A percentile compares a stretch with the other conserved stretches of the same genome.
Evolutionary conservation across 768 basidiomycete genomes (phyloP).

Genomic region (Auriscalpium vulgare): DNA sequence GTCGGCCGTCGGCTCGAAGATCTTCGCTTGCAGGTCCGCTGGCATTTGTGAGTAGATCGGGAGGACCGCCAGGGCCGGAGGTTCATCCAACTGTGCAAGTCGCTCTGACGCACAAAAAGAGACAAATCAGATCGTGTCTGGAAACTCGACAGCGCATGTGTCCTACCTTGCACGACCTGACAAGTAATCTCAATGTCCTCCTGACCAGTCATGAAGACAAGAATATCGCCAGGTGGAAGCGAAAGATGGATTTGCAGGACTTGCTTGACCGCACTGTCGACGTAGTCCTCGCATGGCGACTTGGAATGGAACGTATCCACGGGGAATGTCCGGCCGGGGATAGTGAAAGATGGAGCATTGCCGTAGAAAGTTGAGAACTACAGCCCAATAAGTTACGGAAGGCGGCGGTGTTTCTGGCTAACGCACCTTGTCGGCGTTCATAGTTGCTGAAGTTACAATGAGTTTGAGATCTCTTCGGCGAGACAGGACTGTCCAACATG

Average conservation of each 20-base stretch:
- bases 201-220: constrained; percentile 99
- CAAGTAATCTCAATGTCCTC: constrained; percentile 98
- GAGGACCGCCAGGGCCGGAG: constrained; percentile 78
- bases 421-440: constrained; percentile 95
- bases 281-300: constrained; percentile 98
- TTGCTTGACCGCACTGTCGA: constrained; percentile 97
- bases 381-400: neutral
- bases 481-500: constrained; percentile 49
- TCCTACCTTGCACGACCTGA: constrained; percentile 80
- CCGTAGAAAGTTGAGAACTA: constrained; percentile 96
- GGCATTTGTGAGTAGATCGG: constrained; percentile 99
- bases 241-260: constrained; percentile 95
- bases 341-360: constrained; percentile 90
- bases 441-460: constrained; percentile 97
- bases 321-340: constrained; percentile 91
- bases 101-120: constrained; percentile 56
- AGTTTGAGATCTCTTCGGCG: constrained; percentile 89
- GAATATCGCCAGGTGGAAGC: constrained; percentile 84
- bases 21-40: constrained; percentile 96
- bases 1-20: constrained; percentile 90
- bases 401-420: no score
- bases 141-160: neutral
- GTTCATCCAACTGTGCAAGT: constrained; percentile 85
- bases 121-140: neutral
- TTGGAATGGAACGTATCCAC: constrained; percentile 96